Evolutionary conservation across 2,329 filamentous ascomycete genomes (phyloP).

Genomic region (Trichoderma harzianum): DNA sequence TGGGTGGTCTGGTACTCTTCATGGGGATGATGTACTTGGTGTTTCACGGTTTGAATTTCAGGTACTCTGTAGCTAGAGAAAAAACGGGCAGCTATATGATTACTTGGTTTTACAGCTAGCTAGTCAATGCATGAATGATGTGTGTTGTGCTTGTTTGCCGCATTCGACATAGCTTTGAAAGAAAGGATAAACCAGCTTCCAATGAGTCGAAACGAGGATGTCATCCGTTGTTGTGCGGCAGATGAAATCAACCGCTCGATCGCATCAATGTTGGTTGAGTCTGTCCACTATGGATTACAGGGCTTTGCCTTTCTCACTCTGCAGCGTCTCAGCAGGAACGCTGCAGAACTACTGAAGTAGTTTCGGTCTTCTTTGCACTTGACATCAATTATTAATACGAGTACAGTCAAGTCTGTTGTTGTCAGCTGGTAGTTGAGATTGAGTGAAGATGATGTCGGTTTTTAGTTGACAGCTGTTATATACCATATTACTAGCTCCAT

Average conservation of each 20-base stretch:
- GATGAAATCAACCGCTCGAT: too few relatives aligned
- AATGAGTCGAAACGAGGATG: too few relatives aligned
- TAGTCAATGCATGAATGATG: neutral
- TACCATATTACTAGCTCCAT: too few relatives aligned
- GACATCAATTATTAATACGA: neutral
- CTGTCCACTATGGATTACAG: too few relatives aligned
- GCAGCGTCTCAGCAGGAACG: too few relatives aligned
- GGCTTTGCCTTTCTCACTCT: too few relatives aligned
- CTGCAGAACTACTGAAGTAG: too few relatives aligned
- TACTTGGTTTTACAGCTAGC: neutral
- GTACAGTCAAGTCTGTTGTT: neutral
- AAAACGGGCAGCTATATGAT: slow-evolving; percentile 30
- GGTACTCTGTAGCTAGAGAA: slow-evolving; percentile 26
- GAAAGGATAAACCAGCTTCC: too few relatives aligned
- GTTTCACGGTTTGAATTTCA: slow-evolving; percentile 24
- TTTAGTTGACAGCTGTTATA: neutral
- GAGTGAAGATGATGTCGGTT: neutral
- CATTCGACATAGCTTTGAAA: too few relatives aligned
- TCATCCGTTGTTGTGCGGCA: too few relatives aligned
- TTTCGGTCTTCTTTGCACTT: neutral
- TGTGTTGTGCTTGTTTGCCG: neutral
- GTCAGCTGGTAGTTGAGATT: too few relatives aligned
- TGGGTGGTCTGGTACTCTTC: slow-evolving; percentile 23
- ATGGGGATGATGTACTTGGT: slow-evolving; percentile 29
- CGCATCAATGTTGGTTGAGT: too few relatives aligned